These are phyloP conservation scores for Tylopilus rubrobrunneus DNA, from an alignment of 768 basidiomycete genomes.

Conservation along the genomic window DNA sequence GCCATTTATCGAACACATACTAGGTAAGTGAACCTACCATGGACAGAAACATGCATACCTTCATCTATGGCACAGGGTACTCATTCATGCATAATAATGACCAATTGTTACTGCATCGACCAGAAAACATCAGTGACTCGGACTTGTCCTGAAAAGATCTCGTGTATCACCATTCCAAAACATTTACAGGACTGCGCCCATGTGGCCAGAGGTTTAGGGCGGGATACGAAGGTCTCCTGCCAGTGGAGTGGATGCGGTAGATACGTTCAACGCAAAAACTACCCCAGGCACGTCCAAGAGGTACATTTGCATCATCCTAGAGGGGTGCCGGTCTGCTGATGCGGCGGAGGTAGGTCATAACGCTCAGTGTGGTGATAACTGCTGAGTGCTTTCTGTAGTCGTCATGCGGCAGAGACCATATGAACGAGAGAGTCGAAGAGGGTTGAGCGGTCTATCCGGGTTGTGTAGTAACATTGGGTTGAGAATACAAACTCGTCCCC, in stretches of 20 bases:
- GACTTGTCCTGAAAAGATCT: background rate
- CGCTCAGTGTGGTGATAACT: background rate
- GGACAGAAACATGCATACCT: background rate
- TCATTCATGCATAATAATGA: background rate
- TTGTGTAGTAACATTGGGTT: too few species aligned
- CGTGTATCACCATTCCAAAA: background rate
- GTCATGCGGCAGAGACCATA: too few species aligned
- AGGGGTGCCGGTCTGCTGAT: background rate
- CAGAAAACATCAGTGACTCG: too few species aligned
- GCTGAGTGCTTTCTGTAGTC: background rate
- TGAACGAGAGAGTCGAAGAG: too few species aligned
- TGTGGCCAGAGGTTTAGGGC: background rate
- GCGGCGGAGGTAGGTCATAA: background rate
- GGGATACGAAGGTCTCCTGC: fast-evolving
- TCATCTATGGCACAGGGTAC: background rate
- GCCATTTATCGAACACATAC: background rate
- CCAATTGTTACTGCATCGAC: background rate
- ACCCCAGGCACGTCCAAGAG: background rate
- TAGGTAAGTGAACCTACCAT: background rate
- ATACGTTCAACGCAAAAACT: background rate
- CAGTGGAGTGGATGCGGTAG: background rate
- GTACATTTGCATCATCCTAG: background rate
- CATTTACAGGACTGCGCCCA: conserved; percentile 1
- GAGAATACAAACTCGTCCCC: too few species aligned
- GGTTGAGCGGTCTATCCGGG: too few species aligned